phyloP scores from a whole-genome alignment of 495 filamentous ascomycete genomes.

The Aspergillus cavernicola region DNA sequence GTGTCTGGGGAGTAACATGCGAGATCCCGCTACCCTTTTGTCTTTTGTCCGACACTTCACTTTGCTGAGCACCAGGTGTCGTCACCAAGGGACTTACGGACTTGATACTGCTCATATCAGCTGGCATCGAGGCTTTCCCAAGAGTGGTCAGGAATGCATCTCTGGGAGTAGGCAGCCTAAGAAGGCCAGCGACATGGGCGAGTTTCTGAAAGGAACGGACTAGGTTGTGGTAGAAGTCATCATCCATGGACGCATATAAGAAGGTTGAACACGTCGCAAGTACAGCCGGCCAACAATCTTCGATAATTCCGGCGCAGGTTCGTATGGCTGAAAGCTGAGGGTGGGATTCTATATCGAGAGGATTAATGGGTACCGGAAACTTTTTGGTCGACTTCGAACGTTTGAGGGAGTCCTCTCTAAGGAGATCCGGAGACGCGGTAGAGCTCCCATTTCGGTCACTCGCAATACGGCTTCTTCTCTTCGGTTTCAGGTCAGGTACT shows the following conservation, averaged over 20 bases:
- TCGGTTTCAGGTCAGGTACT: slow-evolving; percentile 56
- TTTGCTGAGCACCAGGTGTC: slow-evolving; percentile 27
- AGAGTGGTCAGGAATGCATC: slow-evolving; percentile 94
- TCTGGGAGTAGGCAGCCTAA: slow-evolving; percentile 77
- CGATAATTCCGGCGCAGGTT: slow-evolving; percentile 75
- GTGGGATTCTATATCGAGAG: slow-evolving; percentile 67
- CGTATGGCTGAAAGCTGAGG: slow-evolving; percentile 65
- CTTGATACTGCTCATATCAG: slow-evolving; percentile 54
- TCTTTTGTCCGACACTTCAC: slow-evolving; percentile 37
- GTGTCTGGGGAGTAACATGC: slow-evolving; percentile 14
- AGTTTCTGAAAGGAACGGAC: slow-evolving; percentile 96
- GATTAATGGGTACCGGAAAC: slow-evolving; percentile 72
- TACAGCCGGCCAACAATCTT: slow-evolving; percentile 92
- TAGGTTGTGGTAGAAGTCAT: slow-evolving; percentile 89
- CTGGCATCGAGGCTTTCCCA: slow-evolving; percentile 85
- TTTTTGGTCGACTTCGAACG: slow-evolving; percentile 44
- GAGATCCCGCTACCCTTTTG: slow-evolving; percentile 27
- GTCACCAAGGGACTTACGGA: slow-evolving; percentile 33
- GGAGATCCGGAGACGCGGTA: slow-evolving; percentile 37
- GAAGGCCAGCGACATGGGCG: slow-evolving; percentile 86
- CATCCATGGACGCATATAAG: slow-evolving; percentile 82
- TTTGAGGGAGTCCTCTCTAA: slow-evolving; percentile 30
- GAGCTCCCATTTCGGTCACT: slow-evolving; percentile 36
- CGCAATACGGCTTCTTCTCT: slow-evolving; percentile 47
- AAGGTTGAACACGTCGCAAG: slow-evolving; percentile 94